These are phyloP conservation scores for Penicillium samsonianum DNA, from an alignment of 495 filamentous ascomycete species.

Conservation along the genomic window DNA sequence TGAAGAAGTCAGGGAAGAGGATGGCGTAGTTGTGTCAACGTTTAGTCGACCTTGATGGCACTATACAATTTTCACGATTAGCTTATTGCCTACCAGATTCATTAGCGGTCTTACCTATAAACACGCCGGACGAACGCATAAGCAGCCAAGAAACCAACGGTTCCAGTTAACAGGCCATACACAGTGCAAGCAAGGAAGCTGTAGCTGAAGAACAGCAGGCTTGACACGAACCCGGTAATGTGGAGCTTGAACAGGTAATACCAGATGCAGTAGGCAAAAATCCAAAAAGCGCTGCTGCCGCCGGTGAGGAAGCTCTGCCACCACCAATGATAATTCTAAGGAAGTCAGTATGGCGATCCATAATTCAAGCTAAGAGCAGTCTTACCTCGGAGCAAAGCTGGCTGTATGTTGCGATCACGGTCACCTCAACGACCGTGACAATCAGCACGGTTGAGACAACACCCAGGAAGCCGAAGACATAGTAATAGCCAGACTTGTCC, in stretches of 20 bases:
- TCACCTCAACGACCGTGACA: slow-evolving; percentile 83
- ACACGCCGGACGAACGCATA: slow-evolving; percentile 89
- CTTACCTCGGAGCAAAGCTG: slow-evolving; percentile 76
- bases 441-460: slow-evolving; percentile 74
- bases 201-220: slow-evolving; percentile 86
- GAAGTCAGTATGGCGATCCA: slow-evolving; percentile 19
- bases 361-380: neutral
- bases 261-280: slow-evolving; percentile 83
- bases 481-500: slow-evolving; percentile 93
- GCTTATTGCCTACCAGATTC: neutral
- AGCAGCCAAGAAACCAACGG: slow-evolving; percentile 83
- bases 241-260: slow-evolving; percentile 84
- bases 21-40: neutral
- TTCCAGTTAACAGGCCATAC: slow-evolving; percentile 82
- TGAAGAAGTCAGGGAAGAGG: neutral
- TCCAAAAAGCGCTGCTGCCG: slow-evolving; percentile 77
- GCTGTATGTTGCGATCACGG: slow-evolving; percentile 84
- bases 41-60: slow-evolving; percentile 47
- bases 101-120: slow-evolving; percentile 63
- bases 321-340: slow-evolving; percentile 91
- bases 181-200: slow-evolving; percentile 76
- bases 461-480: slow-evolving; percentile 88
- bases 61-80: slow-evolving; percentile 19
- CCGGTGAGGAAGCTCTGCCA: slow-evolving; percentile 90
- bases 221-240: slow-evolving; percentile 78